phyloP scores from a whole-genome alignment of 495 filamentous ascomycete genomes.

The Tuber magnatum region DNA sequence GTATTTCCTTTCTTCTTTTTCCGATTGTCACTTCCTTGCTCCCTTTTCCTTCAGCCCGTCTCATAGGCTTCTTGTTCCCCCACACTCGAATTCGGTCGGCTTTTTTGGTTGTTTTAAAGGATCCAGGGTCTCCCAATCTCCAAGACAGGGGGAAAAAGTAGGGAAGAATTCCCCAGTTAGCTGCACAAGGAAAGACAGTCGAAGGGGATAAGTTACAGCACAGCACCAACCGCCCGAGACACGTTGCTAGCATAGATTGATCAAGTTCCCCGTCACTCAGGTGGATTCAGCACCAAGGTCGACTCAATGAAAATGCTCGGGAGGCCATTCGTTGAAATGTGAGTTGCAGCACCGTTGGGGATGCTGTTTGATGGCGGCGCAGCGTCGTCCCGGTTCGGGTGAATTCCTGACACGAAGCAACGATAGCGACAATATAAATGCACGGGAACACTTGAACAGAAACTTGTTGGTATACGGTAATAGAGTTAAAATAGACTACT shows the following conservation, averaged over 20 bases:
- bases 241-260: not conserved
- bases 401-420: not conserved
- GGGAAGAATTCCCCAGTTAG: not conserved
- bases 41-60: not conserved
- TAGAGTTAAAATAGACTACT: too few relatives aligned
- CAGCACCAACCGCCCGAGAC: not conserved
- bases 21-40: not conserved
- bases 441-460: not conserved
- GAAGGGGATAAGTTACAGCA: not conserved
- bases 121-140: not conserved
- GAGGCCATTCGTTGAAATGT: not conserved
- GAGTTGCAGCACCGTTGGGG: not conserved
- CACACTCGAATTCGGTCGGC: not conserved
- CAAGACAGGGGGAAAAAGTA: not conserved
- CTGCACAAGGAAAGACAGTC: not conserved
- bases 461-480: not conserved
- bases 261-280: not conserved
- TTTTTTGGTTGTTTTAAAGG: not conserved
- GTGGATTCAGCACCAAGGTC: not conserved
- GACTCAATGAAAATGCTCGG: not conserved
- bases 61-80: not conserved
- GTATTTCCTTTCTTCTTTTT: not conserved
- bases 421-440: not conserved
- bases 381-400: not conserved
- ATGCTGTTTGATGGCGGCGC: not conserved